These are phyloP conservation scores for Agaricus sinodeliciosus DNA, from an alignment of 768 basidiomycete species.

Conservation along the genomic window DNA sequence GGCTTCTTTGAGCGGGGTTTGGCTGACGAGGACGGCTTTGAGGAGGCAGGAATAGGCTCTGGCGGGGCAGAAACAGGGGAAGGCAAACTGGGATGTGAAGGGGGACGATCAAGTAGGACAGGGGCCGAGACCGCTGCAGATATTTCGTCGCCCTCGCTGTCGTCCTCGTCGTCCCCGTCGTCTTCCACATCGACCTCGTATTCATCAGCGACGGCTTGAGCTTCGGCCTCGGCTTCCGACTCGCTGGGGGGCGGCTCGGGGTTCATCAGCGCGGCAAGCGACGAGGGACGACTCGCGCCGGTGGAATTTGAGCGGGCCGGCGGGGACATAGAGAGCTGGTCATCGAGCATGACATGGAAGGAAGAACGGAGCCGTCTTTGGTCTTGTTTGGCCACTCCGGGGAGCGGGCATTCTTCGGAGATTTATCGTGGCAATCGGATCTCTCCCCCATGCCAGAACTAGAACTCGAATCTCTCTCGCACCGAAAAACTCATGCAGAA, in stretches of 20 bases:
- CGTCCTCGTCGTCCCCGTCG: constrained; percentile 14
- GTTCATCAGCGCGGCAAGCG: constrained; percentile 10
- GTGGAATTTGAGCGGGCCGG: background rate
- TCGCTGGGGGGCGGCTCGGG: constrained; percentile 7
- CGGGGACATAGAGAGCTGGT: too few species aligned
- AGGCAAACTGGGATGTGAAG: constrained; percentile 4
- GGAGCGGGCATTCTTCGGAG: too few species aligned
- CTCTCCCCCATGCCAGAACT: too few species aligned
- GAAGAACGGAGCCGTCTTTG: too few species aligned
- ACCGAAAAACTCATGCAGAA: too few species aligned
- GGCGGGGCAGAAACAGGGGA: constrained; percentile 27
- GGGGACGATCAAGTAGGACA: constrained; percentile 11
- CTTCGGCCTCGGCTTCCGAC: constrained; percentile 2
- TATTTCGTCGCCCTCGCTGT: constrained; percentile 6
- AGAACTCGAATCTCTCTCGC: too few species aligned
- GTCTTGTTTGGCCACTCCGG: too few species aligned
- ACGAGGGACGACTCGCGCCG: constrained; percentile 13
- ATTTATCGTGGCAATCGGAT: too few species aligned
- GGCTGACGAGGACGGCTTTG: constrained; percentile 15
- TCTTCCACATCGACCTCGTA: constrained; percentile 14
- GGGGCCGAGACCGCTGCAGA: constrained; percentile 12
- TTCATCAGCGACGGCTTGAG: constrained; percentile 12
- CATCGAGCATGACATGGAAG: too few species aligned
- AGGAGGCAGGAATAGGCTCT: constrained; percentile 17
- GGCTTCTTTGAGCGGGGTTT: constrained; percentile 27